Evolutionary conservation across 2,329 filamentous ascomycete species (phyloP).

Genomic region (Dothiorella sarmentorum): DNA sequence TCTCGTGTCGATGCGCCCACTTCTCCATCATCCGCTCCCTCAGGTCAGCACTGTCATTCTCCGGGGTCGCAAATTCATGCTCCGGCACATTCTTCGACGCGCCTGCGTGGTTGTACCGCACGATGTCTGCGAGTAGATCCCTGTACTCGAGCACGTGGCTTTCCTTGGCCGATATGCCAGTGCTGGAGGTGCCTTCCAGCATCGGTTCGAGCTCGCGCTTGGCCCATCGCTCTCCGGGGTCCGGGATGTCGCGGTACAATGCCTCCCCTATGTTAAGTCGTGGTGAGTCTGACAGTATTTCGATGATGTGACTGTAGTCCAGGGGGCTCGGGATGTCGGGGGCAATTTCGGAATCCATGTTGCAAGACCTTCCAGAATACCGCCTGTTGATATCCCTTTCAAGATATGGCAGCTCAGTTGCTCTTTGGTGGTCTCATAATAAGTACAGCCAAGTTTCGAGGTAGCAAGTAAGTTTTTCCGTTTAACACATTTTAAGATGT

Average conservation of each 20-base stretch:
- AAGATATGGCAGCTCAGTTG: too few species aligned
- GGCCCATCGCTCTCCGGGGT: neutral
- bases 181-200: neutral
- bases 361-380: too few species aligned
- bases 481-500: too few species aligned
- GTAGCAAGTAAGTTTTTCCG: too few species aligned
- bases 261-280: neutral
- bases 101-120: neutral
- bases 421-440: too few species aligned
- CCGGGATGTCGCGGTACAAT: neutral
- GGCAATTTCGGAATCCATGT: neutral
- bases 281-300: neutral
- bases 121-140: neutral
- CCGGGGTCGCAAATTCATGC: neutral
- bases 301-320: neutral
- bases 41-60: neutral
- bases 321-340: neutral
- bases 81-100: neutral
- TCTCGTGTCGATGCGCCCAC: neutral
- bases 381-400: too few species aligned
- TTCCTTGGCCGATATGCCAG: neutral
- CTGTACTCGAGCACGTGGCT: neutral
- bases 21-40: neutral
- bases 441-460: too few species aligned
- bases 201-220: neutral